Evolutionary conservation across 331 rosid genomes (phyloP), one percentile per base, ranked within the genome.

Genomic region (Pyracantha coccinea): DNA sequence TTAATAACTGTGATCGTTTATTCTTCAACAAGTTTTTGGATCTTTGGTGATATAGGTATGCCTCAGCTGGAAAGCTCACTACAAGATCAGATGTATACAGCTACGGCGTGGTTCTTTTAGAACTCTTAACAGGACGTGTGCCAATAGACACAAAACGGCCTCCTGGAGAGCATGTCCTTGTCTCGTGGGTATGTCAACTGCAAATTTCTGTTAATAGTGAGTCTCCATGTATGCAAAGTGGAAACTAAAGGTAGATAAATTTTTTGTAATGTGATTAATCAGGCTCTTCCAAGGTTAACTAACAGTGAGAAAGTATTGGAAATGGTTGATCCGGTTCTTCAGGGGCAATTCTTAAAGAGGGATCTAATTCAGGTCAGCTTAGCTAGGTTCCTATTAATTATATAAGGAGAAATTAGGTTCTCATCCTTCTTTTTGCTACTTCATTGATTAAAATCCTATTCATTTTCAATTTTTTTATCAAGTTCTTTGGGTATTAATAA

Each of bases 261-360:
- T 10, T 41, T 41, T 41, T 41, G 15, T 41, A 41, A 41, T 41
- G 47, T 73, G 66, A 41, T 76, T 82, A 55, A 23, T 68, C 85
- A 94, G 99, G 98, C 97, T 78, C 97, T 95, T 83, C 97, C 99
- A 71, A 85, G 88, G 83, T 73, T 95, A 83, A 92, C 97, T 16
- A 95, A 69, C 82, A 86, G 98, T 85, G 98, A 90, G 67, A 92
- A 90, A 59, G 80, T 90, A 13, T 69, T 85, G 85, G 88, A 90
- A 83, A 95, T 95, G 98, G 92, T 95, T 69, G 99, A 95, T 45
- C 97, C 98, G 57, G 85, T 88, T 72, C 77, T 95, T 41, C 83
- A 80, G 7, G 93, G 97, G 73, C 86, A 88, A 75, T 95, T 86
- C 86, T 89, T 96, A 25, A 88, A 87, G 78, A 90, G 87, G 89